phyloP scores from a whole-genome alignment of 768 basidiomycete species.

The Tremella yokohamensis region DNA sequence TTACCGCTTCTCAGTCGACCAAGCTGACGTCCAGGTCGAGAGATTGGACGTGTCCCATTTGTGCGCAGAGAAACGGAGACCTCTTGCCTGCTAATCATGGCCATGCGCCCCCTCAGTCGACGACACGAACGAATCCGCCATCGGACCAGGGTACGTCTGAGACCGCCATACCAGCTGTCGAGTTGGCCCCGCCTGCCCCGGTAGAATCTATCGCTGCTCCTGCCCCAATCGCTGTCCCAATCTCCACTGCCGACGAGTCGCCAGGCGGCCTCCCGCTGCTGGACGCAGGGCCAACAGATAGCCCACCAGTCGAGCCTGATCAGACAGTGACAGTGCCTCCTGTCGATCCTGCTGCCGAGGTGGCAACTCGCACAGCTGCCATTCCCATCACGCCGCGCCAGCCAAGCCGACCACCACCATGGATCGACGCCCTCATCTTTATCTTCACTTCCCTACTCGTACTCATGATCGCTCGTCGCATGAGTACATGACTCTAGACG shows the following conservation, averaged over 20 bases:
- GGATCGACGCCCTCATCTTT: constrained; percentile 32
- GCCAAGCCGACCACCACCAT: constrained; percentile 10
- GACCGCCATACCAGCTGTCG: too few species aligned
- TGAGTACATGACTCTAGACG: background rate
- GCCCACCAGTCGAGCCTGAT: too few species aligned
- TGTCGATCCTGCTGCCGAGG: background rate
- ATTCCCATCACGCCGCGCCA: background rate
- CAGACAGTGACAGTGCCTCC: too few species aligned
- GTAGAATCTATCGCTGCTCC: background rate
- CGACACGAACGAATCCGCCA: background rate
- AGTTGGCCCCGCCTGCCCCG: constrained; percentile 9
- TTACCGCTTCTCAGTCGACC: background rate
- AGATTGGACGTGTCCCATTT: constrained; percentile 44
- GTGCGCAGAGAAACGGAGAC: constrained; percentile 25
- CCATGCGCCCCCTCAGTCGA: too few species aligned
- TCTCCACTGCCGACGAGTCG: background rate
- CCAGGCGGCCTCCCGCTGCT: too few species aligned
- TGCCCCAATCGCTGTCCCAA: constrained; percentile 1
- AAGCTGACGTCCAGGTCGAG: constrained; percentile 26
- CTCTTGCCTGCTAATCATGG: constrained; percentile 13
- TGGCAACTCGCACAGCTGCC: background rate
- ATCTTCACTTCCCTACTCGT: constrained; percentile 18
- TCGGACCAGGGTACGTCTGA: background rate
- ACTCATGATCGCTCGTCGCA: constrained; percentile 19
- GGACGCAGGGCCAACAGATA: too few species aligned